Conservation (phyloP, 768 basidiomycete genomes). For the Crepidotus variabilis region DNA sequence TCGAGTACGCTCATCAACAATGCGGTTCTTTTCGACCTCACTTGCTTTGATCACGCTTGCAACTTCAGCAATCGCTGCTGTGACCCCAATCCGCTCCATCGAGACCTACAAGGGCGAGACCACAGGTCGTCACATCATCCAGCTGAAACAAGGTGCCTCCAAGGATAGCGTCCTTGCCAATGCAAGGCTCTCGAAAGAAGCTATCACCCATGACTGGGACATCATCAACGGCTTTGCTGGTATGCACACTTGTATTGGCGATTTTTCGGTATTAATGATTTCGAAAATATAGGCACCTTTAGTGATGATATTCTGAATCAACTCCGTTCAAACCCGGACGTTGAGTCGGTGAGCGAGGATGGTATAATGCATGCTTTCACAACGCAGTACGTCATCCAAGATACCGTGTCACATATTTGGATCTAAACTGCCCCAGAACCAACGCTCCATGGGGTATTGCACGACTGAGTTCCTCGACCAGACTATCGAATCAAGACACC, state of each 20-base stretch:
- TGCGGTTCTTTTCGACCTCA: slow-evolving; percentile 7
- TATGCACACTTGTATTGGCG: slow-evolving; percentile 6
- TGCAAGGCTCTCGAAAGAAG: slow-evolving; percentile 1
- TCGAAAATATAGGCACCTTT: slow-evolving; percentile 10
- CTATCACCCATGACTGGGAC: slow-evolving; percentile 19
- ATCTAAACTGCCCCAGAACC: slow-evolving; percentile 9
- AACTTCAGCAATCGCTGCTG: slow-evolving; percentile 1
- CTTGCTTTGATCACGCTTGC: slow-evolving; percentile 4
- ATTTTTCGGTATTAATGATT: neutral
- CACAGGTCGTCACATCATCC: slow-evolving; percentile 26
- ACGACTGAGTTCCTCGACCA: slow-evolving; percentile 10
- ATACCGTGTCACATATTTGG: neutral
- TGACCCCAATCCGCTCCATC: slow-evolving; percentile 15
- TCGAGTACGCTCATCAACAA: neutral
- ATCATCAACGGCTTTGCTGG: slow-evolving; percentile 30
- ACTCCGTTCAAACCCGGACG: slow-evolving; percentile 21
- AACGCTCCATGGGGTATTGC: slow-evolving; percentile 23
- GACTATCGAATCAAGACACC: slow-evolving; percentile 1
- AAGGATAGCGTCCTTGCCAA: slow-evolving; percentile 12
- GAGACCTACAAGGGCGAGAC: slow-evolving; percentile 21
- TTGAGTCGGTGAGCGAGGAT: slow-evolving; percentile 26
- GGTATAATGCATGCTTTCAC: slow-evolving; percentile 22
- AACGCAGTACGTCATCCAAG: slow-evolving; percentile 15
- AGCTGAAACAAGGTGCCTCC: slow-evolving; percentile 24
- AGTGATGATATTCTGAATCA: slow-evolving; percentile 16